Percentiles rank a stretch among this genome's conserved stretches.
phyloP scores from a whole-genome alignment of 129 eudicot genomes.

The Dittrichia graveolens region DNA sequence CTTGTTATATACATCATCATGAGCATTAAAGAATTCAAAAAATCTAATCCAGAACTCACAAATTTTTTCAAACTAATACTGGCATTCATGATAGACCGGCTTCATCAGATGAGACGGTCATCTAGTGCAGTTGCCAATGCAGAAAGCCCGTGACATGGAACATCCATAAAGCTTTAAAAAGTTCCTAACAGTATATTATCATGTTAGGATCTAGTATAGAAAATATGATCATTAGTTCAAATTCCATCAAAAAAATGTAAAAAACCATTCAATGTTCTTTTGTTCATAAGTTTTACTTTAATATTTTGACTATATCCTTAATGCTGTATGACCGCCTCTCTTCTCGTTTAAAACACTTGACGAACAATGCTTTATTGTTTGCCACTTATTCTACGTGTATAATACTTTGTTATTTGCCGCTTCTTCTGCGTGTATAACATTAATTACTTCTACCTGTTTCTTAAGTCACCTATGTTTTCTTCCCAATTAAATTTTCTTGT shows the following conservation, averaged over 20 bases:
- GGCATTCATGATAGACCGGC: slow-evolving; percentile 14
- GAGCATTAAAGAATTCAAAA: slow-evolving; percentile 14
- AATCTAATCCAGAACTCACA: slow-evolving; percentile 19
- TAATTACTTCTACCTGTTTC: no score
- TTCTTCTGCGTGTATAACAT: no score
- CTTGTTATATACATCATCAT: slow-evolving; percentile 24
- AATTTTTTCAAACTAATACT: slow-evolving; percentile 14
- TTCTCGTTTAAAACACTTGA: no score
- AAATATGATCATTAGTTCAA: neutral
- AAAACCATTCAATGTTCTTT: no score
- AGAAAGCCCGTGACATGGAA: slow-evolving; percentile 19
- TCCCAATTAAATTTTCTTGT: no score
- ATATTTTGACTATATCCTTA: no score
- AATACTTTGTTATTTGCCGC: no score
- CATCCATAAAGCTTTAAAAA: neutral
- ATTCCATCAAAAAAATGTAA: neutral
- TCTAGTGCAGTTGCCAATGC: slow-evolving; percentile 5
- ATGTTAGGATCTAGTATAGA: neutral
- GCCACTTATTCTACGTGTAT: no score
- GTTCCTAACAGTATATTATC: neutral
- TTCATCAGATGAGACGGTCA: slow-evolving; percentile 13
- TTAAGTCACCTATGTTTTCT: no score
- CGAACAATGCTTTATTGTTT: no score
- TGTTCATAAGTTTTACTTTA: no score
- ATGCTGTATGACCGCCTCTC: no score